phyloP scores from a whole-genome alignment of 352 stramenopile genomes.

The Phytophthora cactorum region DNA sequence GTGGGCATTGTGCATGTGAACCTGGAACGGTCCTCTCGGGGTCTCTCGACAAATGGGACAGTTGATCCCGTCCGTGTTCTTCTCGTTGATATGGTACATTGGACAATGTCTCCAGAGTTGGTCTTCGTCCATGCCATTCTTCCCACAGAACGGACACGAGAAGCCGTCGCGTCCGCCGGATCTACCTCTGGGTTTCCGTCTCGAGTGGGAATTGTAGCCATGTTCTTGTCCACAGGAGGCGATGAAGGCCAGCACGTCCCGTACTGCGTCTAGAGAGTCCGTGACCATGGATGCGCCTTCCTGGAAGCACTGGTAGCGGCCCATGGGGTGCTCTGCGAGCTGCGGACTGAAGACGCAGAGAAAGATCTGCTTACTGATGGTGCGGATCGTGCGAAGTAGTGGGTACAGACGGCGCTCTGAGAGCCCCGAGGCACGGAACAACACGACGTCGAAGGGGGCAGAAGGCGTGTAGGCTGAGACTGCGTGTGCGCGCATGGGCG shows the following conservation, averaged over 20 bases:
- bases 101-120: constrained; percentile 86
- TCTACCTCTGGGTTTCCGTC: constrained; percentile 29
- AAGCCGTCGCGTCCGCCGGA: constrained; percentile 39
- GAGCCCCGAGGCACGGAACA: constrained; percentile 69
- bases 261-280: constrained; percentile 65
- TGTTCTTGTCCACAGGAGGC: constrained; percentile 40
- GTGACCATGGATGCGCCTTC: constrained; percentile 87
- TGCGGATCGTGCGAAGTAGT: constrained; percentile 67
- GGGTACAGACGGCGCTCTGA: constrained; percentile 54
- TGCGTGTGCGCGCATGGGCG: constrained; percentile 14
- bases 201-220: constrained; percentile 12
- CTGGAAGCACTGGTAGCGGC: constrained; percentile 79
- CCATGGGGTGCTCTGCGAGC: constrained; percentile 70
- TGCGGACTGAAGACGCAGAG: constrained; percentile 86
- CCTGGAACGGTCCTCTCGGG: constrained; percentile 76
- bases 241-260: constrained; percentile 73
- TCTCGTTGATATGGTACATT: constrained; percentile 89
- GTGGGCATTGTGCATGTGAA: constrained; percentile 88
- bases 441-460: constrained; percentile 67
- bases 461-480: constrained; percentile 3
- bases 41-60: constrained; percentile 80
- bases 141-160: constrained; percentile 79
- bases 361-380: constrained; percentile 84
- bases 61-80: constrained; percentile 69
- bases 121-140: constrained; percentile 77